A percentile compares a stretch with the other conserved stretches of the same genome.
These are phyloP conservation scores for Dictyostelium citrinum DNA, from an alignment of 78 protist species.

Conservation along the genomic window DNA sequence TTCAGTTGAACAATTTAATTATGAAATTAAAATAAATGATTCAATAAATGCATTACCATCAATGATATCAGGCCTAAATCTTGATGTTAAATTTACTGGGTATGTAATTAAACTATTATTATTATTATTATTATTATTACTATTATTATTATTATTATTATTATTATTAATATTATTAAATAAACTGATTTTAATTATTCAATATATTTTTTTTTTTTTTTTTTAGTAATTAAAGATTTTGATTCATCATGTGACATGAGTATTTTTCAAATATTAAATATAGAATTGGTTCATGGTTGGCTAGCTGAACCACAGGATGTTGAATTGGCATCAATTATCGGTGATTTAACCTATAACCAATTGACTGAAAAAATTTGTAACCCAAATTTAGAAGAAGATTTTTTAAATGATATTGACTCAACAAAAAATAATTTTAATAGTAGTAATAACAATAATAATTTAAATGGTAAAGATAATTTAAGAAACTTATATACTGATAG, in stretches of 20 bases:
- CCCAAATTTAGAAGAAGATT: slow-evolving; percentile 1
- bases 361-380: slow-evolving; percentile 28
- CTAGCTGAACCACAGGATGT: slow-evolving; percentile 74
- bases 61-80: slow-evolving; percentile 26
- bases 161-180: too few species aligned
- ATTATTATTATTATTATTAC: too few species aligned
- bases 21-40: slow-evolving; percentile 62
- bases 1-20: slow-evolving; percentile 32
- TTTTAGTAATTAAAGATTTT: slow-evolving; percentile 44
- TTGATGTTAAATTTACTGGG: slow-evolving; percentile 67
- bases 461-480: background rate
- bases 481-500: background rate
- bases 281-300: slow-evolving; percentile 83
- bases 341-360: slow-evolving; percentile 53
- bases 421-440: background rate
- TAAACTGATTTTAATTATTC: background rate
- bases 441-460: background rate
- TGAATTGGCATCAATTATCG: slow-evolving; percentile 48
- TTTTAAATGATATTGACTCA: background rate
- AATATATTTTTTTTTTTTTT: background rate
- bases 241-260: slow-evolving; percentile 61
- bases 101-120: background rate
- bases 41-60: slow-evolving; percentile 62
- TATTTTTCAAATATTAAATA: slow-evolving; percentile 67
- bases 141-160: too few species aligned